Evolutionary conservation across 306 rosid genomes (phyloP).

Genomic region (Fragaria nilgerrensis): DNA sequence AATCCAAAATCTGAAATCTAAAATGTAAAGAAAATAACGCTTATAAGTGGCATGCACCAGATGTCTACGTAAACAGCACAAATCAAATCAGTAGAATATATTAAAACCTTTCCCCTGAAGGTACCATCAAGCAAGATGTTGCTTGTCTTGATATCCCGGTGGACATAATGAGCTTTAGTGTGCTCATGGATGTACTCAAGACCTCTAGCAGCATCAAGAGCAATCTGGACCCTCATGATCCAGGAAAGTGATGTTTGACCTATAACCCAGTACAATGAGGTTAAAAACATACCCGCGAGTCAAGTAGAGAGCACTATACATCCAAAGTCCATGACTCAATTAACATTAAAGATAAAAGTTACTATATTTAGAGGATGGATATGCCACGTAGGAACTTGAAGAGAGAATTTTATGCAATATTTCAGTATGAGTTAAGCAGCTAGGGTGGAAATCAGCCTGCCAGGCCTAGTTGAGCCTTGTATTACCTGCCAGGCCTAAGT

Average conservation of each 20-base stretch:
- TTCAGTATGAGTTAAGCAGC: background rate
- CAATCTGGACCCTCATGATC: conserved; percentile 95
- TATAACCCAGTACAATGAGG: conserved; percentile 34
- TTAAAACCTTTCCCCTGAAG: conserved; percentile 82
- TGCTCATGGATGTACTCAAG: conserved; percentile 99
- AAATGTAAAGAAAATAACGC: conserved; percentile 4
- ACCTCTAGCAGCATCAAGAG: conserved; percentile 92
- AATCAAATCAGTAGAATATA: conserved; percentile 11
- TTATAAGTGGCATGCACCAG: conserved; percentile 18
- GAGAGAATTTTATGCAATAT: conserved; percentile 3
- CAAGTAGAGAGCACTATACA: conserved; percentile 1
- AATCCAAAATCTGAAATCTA: conserved; percentile 98
- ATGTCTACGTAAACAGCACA: conserved; percentile 7
- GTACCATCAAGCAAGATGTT: conserved; percentile 87
- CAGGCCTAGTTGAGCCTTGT: background rate
- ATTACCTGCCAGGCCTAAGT: background rate
- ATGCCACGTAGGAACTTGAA: background rate
- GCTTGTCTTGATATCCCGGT: conserved; percentile 97
- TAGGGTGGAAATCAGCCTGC: background rate
- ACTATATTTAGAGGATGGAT: background rate
- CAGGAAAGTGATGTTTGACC: conserved; percentile 93
- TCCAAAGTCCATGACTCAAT: conserved; percentile 13
- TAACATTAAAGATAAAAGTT: background rate
- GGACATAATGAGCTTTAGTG: conserved; percentile 90
- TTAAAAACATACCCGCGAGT: conserved; percentile 12